Evolutionary conservation across 495 filamentous ascomycete species (phyloP).

Genomic region (Copromyces sp.): DNA sequence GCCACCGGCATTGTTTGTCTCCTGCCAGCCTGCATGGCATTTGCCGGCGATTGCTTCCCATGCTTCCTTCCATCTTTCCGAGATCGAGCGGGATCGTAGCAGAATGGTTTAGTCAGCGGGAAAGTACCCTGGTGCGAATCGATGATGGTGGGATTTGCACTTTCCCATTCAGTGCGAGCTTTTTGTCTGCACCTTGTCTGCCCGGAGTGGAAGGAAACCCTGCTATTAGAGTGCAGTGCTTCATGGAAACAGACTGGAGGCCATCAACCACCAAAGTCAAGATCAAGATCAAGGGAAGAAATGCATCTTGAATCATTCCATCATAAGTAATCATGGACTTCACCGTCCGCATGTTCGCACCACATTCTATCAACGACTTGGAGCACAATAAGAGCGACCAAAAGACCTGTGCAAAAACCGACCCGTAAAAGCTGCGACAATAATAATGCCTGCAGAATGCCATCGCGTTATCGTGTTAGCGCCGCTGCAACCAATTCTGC

Average conservation of each 20-base stretch:
- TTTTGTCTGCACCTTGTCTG: neutral
- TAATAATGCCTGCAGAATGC: neutral
- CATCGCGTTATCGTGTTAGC: neutral
- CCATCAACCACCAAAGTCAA: neutral
- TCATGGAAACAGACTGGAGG: neutral
- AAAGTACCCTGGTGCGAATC: neutral
- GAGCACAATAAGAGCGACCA: neutral
- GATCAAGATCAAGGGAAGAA: neutral
- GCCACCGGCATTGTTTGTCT: neutral
- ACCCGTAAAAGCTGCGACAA: neutral
- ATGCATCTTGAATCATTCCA: neutral
- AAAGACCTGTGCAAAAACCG: neutral
- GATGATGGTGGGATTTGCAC: neutral
- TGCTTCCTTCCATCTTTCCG: neutral
- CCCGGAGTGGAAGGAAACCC: neutral
- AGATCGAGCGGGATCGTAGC: neutral
- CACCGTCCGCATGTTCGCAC: neutral
- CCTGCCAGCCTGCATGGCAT: neutral
- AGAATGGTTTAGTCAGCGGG: neutral
- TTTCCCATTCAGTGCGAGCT: neutral
- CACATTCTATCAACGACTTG: neutral
- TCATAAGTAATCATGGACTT: neutral
- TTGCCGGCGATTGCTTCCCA: neutral
- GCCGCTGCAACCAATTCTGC: neutral
- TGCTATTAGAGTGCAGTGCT: neutral